Percentiles rank a stretch among this genome's conserved stretches.
phyloP scores from a whole-genome alignment of 768 basidiomycete genomes.

The Pleurotus pulmonarius region DNA sequence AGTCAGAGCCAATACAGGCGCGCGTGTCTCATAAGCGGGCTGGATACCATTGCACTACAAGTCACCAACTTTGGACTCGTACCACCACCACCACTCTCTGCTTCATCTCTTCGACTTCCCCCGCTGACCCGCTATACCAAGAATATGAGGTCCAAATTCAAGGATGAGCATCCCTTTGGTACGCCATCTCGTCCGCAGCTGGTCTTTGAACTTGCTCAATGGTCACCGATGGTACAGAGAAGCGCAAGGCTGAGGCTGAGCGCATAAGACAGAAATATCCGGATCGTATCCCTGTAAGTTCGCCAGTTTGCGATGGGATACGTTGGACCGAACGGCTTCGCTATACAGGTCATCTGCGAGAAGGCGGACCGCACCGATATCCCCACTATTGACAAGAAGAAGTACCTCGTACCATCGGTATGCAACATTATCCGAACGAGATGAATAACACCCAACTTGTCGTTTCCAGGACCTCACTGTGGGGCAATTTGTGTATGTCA shows the following conservation, averaged over 20 bases:
- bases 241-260: constrained; percentile 99
- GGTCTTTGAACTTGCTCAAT: constrained; percentile 28
- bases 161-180: constrained; percentile 99
- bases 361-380: constrained; percentile 99
- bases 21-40: constrained; percentile 1
- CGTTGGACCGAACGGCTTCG: neutral
- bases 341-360: constrained; percentile 92
- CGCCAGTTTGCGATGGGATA: neutral
- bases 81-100: neutral
- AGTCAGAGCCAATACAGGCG: constrained; percentile 6
- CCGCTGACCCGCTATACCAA: neutral
- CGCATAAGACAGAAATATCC: constrained; percentile 98
- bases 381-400: constrained; percentile 99
- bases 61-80: neutral
- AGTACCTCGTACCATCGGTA: constrained; percentile 97
- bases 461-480: constrained; percentile 82
- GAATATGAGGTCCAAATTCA: constrained; percentile 91
- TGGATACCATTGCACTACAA: neutral
- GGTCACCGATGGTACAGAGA: constrained; percentile 58
- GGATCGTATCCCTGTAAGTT: constrained; percentile 92
- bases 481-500: constrained; percentile 99
- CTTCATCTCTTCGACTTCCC: neutral
- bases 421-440: constrained; percentile 21
- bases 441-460: neutral
- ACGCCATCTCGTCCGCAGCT: constrained; percentile 28